Base-by-base conservation (phyloP, 2,329 filamentous ascomycete genomes). In the Pseudofabraea citricarpa region DNA sequence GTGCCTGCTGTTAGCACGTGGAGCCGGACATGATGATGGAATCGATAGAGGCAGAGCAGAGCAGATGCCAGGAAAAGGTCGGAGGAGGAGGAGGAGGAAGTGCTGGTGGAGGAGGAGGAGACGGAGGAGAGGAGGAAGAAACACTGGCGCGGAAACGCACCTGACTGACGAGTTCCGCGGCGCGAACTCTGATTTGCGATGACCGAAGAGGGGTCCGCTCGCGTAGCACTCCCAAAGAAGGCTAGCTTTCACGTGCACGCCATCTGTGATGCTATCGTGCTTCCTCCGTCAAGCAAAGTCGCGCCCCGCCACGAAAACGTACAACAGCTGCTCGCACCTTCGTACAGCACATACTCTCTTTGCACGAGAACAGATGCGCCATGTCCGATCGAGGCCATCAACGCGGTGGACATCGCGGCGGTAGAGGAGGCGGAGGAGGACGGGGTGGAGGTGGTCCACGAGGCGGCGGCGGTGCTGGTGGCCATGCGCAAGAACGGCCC, bases 401-500 rank as follows among this genome's bases (percentile, higher is more conserved):
- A 22, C 43, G 50, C 38, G 49, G 50, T 18, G 49, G 49, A 22
- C 44, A 56, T 29, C 55, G 60, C 16, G 50, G 57, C 23, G 55
- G 58, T 18, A 48, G 59, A 50, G 58, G 56, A 29, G 51, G 50
- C 5, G 31, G 48, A 20, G 50, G 48, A 35, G 54, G 73, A 56
- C 71, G 72, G 56, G 68, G 68, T 9, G 61, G 68, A 9, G 61
- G 69, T 36, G 65, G 70, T 50, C 68, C 71, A 49, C 65, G 70
- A 56, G 67, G 70, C n/a, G 62, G 67, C 40, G 62, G 69, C 48
- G 76, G 70, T 45, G 69, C 64, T 26, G 59, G 63, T 46, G 66
- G 60, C 41, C 64, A 61, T 27, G 60, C 58, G n/a, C 70, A 77
- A 49, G 87, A 94, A 68, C 80, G 84, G 57, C 88, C 90, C 48